Conservation (phyloP, 345 rosid species). For the Populus pruinosa region DNA sequence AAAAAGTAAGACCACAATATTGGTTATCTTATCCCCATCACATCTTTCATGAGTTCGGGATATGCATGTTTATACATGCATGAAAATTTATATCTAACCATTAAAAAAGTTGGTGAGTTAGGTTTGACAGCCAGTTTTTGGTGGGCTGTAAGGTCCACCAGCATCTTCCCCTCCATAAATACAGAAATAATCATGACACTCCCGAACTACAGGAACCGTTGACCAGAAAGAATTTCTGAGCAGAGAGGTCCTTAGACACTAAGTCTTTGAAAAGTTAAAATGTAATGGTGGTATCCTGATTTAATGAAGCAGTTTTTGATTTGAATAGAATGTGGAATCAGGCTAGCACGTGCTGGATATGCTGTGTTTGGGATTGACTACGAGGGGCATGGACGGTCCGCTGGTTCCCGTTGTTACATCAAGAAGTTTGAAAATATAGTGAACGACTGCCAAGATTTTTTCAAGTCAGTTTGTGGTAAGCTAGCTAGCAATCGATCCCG, state of each 20-base stretch:
- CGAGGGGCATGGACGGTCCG: slow-evolving; percentile 86
- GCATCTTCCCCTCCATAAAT: neutral
- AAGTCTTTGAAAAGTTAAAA: neutral
- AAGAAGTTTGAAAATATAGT: slow-evolving; percentile 70
- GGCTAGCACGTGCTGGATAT: slow-evolving; percentile 67
- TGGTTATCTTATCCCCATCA: neutral
- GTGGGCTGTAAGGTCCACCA: neutral
- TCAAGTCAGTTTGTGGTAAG: slow-evolving; percentile 66
- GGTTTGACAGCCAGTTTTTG: slow-evolving; percentile 9
- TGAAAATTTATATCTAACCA: too few relatives aligned
- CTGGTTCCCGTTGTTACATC: slow-evolving; percentile 87
- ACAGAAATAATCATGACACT: neutral
- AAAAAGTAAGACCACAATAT: neutral
- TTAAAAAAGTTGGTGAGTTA: neutral
- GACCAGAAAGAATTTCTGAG: neutral
- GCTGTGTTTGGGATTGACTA: slow-evolving; percentile 92
- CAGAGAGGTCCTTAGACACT: neutral
- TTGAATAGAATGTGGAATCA: slow-evolving; percentile 67
- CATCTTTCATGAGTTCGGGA: neutral
- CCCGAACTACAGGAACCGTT: neutral
- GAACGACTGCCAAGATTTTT: slow-evolving; percentile 68
- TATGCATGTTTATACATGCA: too few relatives aligned
- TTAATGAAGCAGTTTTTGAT: neutral
- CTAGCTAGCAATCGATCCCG: neutral
- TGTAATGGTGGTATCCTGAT: neutral